A percentile compares a stretch with the other conserved stretches of the same genome.
Evolutionary conservation across 1,284 basidiomycete species (phyloP).

Genomic region (Pisolithus thermaeus): DNA sequence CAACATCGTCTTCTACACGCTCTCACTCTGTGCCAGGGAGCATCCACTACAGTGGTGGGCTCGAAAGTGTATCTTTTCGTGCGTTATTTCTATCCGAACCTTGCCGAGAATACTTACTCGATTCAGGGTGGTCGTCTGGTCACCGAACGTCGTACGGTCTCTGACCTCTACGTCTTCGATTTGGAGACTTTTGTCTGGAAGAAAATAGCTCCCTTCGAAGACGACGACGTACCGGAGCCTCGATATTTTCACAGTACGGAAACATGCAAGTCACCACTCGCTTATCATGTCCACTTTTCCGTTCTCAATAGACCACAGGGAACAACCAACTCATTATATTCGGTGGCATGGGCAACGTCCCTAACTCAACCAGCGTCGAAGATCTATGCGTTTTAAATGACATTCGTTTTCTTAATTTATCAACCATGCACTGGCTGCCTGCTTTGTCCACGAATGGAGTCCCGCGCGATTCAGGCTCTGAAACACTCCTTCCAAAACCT

Average conservation of each 20-base stretch:
- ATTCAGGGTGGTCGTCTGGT: constrained; percentile 79
- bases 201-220: constrained; percentile 53
- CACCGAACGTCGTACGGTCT: constrained; percentile 79
- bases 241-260: constrained; percentile 93
- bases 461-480: constrained; percentile 30
- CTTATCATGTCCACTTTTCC: background rate
- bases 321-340: constrained; percentile 85
- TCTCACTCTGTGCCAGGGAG: constrained; percentile 44
- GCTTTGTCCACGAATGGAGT: constrained; percentile 27
- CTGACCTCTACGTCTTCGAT: constrained; percentile 85
- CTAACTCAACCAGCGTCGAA: constrained; percentile 59
- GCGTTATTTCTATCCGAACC: constrained; percentile 24
- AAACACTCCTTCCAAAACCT: constrained; percentile 59
- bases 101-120: background rate
- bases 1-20: constrained; percentile 1
- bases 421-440: constrained; percentile 68
- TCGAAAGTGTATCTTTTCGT: constrained; percentile 84
- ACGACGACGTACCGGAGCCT: constrained; percentile 66
- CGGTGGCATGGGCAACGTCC: constrained; percentile 85
- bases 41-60: constrained; percentile 79
- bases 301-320: constrained; percentile 44
- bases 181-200: constrained; percentile 76
- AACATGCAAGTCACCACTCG: constrained; percentile 53
- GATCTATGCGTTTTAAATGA: constrained; percentile 81
- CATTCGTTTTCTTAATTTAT: constrained; percentile 79